Evolutionary conservation across 441 rosid species (phyloP).

Genomic region (Capsella rubella): DNA sequence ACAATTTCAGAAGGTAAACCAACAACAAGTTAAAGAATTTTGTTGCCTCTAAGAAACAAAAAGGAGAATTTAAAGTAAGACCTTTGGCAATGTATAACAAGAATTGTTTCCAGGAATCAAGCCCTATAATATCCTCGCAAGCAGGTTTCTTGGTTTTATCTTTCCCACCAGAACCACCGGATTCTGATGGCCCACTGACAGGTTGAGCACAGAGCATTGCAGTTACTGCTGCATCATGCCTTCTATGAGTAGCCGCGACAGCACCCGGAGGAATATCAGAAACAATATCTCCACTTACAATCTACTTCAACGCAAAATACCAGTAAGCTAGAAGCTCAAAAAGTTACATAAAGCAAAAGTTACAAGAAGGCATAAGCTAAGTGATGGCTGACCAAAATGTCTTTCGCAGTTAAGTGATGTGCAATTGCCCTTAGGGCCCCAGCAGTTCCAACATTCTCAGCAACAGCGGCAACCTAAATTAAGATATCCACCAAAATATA

Average conservation of each 20-base stretch:
- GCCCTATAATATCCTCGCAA: slow-evolving; percentile 75
- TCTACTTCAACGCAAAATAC: slow-evolving; percentile 56
- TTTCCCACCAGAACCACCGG: slow-evolving; percentile 74
- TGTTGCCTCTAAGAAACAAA: slow-evolving; percentile 23
- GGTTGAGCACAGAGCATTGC: slow-evolving; percentile 88
- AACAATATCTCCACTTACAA: slow-evolving; percentile 96
- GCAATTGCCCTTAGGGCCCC: slow-evolving; percentile 96
- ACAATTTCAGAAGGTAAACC: slow-evolving; percentile 33
- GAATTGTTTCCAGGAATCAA: slow-evolving; percentile 78
- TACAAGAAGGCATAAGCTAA: neutral
- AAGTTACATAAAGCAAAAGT: slow-evolving; percentile 25
- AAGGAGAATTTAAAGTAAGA: slow-evolving; percentile 41
- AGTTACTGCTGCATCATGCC: slow-evolving; percentile 89
- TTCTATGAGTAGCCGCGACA: slow-evolving; percentile 88
- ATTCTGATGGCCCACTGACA: slow-evolving; percentile 80
- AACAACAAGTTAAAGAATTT: slow-evolving; percentile 34
- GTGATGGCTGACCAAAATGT: slow-evolving; percentile 70
- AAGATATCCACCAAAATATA: slow-evolving; percentile 3
- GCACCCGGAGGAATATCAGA: slow-evolving; percentile 97
- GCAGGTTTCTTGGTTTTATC: slow-evolving; percentile 90
- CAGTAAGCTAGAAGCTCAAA: slow-evolving; percentile 17
- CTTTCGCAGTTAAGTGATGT: slow-evolving; percentile 85
- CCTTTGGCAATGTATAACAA: slow-evolving; percentile 88
- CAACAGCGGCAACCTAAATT: slow-evolving; percentile 86
- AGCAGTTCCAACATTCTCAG: slow-evolving; percentile 93